These are phyloP conservation scores for Backusella mclennaniae DNA, from an alignment of 192 early-diverging fungal species.

Conservation along the genomic window DNA sequence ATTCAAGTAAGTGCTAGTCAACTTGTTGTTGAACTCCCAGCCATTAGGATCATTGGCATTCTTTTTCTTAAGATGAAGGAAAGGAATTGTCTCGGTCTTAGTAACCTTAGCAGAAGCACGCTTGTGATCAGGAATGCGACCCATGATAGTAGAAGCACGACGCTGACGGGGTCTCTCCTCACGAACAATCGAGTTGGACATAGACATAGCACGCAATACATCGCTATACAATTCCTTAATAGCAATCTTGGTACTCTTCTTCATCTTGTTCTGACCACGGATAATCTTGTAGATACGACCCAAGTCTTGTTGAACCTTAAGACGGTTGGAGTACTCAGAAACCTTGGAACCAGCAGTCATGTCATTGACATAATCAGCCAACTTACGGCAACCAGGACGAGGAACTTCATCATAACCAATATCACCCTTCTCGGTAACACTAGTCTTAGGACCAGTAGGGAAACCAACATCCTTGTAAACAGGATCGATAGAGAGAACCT, in stretches of 20 bases:
- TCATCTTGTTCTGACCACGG: conserved; percentile 75
- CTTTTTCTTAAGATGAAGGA: conserved; percentile 76
- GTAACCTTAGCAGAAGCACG: conserved; percentile 38
- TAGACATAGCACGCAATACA: conserved; percentile 68
- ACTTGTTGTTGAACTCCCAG: conserved; percentile 79
- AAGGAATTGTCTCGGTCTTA: conserved; percentile 70
- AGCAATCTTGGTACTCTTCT: conserved; percentile 67
- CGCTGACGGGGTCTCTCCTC: conserved; percentile 52
- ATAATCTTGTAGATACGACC: conserved; percentile 78
- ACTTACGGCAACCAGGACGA: conserved; percentile 80
- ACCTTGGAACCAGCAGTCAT: conserved; percentile 75
- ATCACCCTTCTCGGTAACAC: conserved; percentile 76
- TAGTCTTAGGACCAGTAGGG: conserved; percentile 82
- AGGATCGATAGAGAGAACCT: conserved; percentile 72
- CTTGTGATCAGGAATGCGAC: conserved; percentile 47
- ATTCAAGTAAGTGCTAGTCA: conserved; percentile 82
- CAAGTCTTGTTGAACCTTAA: conserved; percentile 76
- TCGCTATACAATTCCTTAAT: conserved; percentile 71
- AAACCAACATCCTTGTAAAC: conserved; percentile 89
- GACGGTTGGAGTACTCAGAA: conserved; percentile 73
- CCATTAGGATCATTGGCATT: conserved; percentile 63
- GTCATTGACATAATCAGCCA: conserved; percentile 90
- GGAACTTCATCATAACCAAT: conserved; percentile 85
- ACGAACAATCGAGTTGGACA: conserved; percentile 71
- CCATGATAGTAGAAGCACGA: conserved; percentile 41